Evolutionary conservation across 495 filamentous ascomycete species (phyloP), one percentile per base, ranked within the genome.

Genomic region (Geopyxis carbonaria): DNA sequence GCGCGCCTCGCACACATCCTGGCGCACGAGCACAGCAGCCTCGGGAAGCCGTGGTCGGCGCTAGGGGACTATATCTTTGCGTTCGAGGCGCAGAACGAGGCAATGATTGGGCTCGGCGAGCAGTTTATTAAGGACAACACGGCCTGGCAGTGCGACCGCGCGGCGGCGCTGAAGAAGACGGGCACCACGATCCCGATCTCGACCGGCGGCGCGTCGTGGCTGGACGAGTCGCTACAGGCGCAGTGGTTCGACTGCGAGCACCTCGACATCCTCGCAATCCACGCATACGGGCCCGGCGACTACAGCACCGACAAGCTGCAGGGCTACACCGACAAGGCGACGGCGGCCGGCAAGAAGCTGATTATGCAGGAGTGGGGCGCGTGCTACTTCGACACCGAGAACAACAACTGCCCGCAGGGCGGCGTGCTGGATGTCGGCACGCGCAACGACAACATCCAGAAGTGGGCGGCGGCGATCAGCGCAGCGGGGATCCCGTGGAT

Each of bases 401-500:
- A 55, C 32, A 34, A 48, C 2, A 34, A 42, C 21, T 55, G 50
- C 31, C 19, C 18, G 35, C 13, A 8, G 6, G 42, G 35, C 22
- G 24, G 22, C 18, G n/a, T n/a, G n/a, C n/a, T n/a, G n/a, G 8
- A 18, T 18, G 16, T 29, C 11, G 25, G 42, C 19, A 20, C 37
- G 2, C 42, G 42, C 5, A 36, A 40, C 10, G 38, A 7, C 0
- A 45, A 44, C 15, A 40, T 45, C 38, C 39, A 43, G 13, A 27
- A 40, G 8, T 45, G 27, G 15, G 42, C 42, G 1, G 28, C 23
- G 8, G 30, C 45, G 4, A 50, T 56, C 16, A 53, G 42, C 18
- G 43, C 40, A 31, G 49, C 51, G 27, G 52, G 51, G 18, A 56
- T 56, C 21, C 51, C 52, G 5, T 56, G 51, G 51, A 44, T 46